Conservation (phyloP, 2,329 filamentous ascomycete species). For the Aspergillus sp. region DNA sequence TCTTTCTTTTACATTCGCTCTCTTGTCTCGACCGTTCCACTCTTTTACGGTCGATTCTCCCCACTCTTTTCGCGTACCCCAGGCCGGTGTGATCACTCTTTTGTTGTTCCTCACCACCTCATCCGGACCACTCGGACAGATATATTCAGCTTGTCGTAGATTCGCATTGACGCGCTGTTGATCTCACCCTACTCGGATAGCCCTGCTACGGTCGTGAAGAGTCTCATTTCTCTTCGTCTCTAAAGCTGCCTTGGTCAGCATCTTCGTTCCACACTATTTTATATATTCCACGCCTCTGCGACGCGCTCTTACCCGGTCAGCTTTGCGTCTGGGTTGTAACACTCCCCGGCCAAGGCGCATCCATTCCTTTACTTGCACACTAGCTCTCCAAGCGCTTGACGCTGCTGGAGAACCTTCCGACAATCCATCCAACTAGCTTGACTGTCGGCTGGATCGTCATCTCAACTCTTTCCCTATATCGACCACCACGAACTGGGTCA, state of each 20-base stretch:
- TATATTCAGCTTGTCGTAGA: conserved; percentile 2
- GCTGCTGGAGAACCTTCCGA: conserved; percentile 37
- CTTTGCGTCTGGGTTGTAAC: conserved; percentile 30
- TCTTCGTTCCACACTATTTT: conserved; percentile 21
- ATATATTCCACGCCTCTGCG: conserved; percentile 39
- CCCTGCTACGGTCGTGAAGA: conserved; percentile 24
- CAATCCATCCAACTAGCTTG: conserved; percentile 25
- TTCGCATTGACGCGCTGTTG: conserved; percentile 20
- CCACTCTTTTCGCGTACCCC: conserved; percentile 40
- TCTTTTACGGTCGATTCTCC: conserved; percentile 56
- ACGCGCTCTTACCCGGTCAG: conserved; percentile 35
- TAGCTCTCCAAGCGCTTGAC: conserved; percentile 41
- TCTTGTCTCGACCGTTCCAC: conserved; percentile 53
- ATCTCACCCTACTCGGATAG: conserved; percentile 19
- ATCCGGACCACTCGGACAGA: neutral
- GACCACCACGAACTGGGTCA: conserved; percentile 20
- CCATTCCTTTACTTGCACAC: conserved; percentile 32
- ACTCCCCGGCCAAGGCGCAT: conserved; percentile 31
- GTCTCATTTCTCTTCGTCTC: conserved; percentile 25
- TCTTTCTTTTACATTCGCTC: conserved; percentile 39
- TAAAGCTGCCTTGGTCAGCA: conserved; percentile 46
- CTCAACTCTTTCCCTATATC: conserved; percentile 23
- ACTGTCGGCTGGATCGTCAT: conserved; percentile 43
- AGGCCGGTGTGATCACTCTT: conserved; percentile 29
- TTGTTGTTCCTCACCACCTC: conserved; percentile 28